Evolutionary conservation across 495 filamentous ascomycete genomes (phyloP).

Genomic region (Aspergillus sparsus): DNA sequence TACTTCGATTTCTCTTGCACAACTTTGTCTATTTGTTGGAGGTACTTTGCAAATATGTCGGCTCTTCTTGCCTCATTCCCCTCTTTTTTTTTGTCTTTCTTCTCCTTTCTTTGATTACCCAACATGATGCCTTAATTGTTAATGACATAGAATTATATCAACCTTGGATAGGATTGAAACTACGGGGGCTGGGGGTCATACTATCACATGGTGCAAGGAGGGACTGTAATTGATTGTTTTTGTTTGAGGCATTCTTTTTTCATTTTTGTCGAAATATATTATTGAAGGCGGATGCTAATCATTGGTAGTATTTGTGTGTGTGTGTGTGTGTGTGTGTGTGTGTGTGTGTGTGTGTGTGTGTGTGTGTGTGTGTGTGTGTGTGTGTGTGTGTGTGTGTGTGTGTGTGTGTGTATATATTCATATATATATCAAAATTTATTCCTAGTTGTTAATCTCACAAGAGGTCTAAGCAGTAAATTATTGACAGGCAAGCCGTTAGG

Average conservation of each 20-base stretch:
- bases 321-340: not conserved
- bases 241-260: slow-evolving; percentile 11
- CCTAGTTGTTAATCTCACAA: too few species aligned
- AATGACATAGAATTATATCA: slow-evolving; percentile 27
- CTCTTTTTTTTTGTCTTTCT: slow-evolving; percentile 5
- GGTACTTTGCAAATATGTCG: slow-evolving; percentile 14
- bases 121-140: slow-evolving; percentile 27
- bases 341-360: not conserved
- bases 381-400: too few species aligned
- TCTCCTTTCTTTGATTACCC: slow-evolving; percentile 5
- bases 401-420: too few species aligned
- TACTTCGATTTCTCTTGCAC: not conserved
- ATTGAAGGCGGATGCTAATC: too few species aligned
- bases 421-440: too few species aligned
- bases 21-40: not conserved
- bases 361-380: too few species aligned
- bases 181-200: not conserved
- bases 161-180: not conserved
- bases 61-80: slow-evolving; percentile 1
- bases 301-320: slow-evolving; percentile 7
- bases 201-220: slow-evolving; percentile 6
- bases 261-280: too few species aligned
- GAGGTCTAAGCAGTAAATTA: too few species aligned
- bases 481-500: too few species aligned
- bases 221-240: not conserved